These are phyloP conservation scores for Nannochloropsis salina DNA, from an alignment of 108 stramenopile genomes.

Conservation along the genomic window DNA sequence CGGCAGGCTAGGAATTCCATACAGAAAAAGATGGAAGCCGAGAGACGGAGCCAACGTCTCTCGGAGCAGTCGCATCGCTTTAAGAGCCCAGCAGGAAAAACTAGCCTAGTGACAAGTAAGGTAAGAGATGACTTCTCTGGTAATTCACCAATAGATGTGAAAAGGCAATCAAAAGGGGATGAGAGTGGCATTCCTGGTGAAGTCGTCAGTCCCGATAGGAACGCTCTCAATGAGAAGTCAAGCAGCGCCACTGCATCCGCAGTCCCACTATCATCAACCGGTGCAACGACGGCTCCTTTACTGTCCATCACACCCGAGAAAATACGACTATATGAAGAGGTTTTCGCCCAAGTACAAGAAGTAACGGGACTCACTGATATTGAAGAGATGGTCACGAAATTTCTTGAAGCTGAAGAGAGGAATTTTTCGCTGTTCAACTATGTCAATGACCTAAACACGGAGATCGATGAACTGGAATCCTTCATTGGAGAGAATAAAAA, in stretches of 20 bases:
- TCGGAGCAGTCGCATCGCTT: background rate
- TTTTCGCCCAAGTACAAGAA: slow-evolving; percentile 47
- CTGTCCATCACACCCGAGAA: slow-evolving; percentile 42
- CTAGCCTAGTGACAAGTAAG: background rate
- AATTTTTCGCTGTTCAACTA: slow-evolving; percentile 61
- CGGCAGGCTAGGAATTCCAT: slow-evolving; percentile 26
- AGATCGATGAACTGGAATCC: slow-evolving; percentile 57
- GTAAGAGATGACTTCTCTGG: too few species aligned
- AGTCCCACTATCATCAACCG: background rate
- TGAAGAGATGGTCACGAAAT: slow-evolving; percentile 56
- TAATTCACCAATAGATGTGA: background rate
- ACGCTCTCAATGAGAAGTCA: background rate
- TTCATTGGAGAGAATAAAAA: slow-evolving; percentile 51
- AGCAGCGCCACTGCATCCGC: background rate
- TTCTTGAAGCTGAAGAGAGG: slow-evolving; percentile 60
- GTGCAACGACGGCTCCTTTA: background rate
- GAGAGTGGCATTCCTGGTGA: background rate
- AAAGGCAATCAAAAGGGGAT: background rate
- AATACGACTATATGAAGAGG: slow-evolving; percentile 43
- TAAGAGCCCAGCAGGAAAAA: background rate
- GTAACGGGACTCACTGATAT: slow-evolving; percentile 54
- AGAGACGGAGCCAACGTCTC: background rate
- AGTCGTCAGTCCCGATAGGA: background rate
- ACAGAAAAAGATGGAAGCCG: background rate
- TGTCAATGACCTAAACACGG: slow-evolving; percentile 59